These are phyloP conservation scores for Aspergillus proliferans DNA, from an alignment of 2,329 filamentous ascomycete species.

Conservation along the genomic window DNA sequence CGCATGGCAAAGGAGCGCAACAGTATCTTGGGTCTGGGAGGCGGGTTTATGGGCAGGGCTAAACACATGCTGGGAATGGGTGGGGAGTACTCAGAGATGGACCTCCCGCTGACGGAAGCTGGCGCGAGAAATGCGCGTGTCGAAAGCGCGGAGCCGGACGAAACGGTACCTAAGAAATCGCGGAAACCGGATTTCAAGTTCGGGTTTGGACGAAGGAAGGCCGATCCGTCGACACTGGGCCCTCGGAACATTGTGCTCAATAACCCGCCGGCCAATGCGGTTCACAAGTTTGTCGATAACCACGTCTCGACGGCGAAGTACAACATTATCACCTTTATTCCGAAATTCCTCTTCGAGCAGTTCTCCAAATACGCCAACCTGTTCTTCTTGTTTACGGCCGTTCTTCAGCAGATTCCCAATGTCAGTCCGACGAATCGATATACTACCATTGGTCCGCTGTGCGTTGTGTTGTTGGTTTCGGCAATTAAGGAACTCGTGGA, in stretches of 20 bases:
- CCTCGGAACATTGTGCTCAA: slow-evolving; percentile 92
- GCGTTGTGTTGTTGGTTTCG: slow-evolving; percentile 86
- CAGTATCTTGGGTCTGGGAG: slow-evolving; percentile 80
- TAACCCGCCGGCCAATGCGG: slow-evolving; percentile 85
- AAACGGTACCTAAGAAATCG: slow-evolving; percentile 51
- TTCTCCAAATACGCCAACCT: slow-evolving; percentile 99
- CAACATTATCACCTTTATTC: slow-evolving; percentile 85
- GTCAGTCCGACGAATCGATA: slow-evolving; percentile 93
- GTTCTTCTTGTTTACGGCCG: slow-evolving; percentile 97
- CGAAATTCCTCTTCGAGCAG: slow-evolving; percentile 96
- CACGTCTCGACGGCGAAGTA: slow-evolving; percentile 98
- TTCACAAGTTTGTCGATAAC: slow-evolving; percentile 90
- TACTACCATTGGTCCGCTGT: slow-evolving; percentile 91
- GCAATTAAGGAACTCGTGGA: slow-evolving; percentile 92
- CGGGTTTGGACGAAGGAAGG: slow-evolving; percentile 75
- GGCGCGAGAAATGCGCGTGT: slow-evolving; percentile 46
- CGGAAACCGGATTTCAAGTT: slow-evolving; percentile 80
- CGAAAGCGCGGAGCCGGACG: slow-evolving; percentile 40
- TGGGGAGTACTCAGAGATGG: slow-evolving; percentile 92
- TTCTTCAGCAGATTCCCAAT: slow-evolving; percentile 87
- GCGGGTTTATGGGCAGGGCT: slow-evolving; percentile 76
- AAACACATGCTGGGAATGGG: slow-evolving; percentile 90
- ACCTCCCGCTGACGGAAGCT: slow-evolving; percentile 83
- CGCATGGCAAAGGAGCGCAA: slow-evolving; percentile 69
- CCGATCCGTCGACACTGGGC: slow-evolving; percentile 83